A percentile compares a stretch with the other conserved stretches of the same genome.
Conservation (phyloP, 2,329 filamentous ascomycete genomes). For the Nothophaeocryptopus gaeumannii region DNA sequence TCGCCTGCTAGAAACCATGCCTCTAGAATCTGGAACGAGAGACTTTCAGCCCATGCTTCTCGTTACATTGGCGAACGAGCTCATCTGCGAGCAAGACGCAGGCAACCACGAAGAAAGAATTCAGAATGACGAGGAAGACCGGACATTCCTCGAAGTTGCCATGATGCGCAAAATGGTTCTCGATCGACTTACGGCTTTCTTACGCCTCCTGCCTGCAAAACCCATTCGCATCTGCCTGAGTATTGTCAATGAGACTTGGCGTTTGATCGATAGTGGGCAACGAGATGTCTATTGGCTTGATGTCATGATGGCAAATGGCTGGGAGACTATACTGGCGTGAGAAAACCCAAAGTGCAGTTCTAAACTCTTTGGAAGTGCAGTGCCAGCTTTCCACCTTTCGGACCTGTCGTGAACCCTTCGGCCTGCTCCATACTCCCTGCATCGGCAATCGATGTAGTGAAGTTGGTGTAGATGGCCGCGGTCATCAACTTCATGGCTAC, state of each 20-base stretch:
- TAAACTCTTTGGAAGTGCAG: constrained; percentile 2
- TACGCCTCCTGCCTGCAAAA: constrained; percentile 46
- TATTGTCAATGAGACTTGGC: constrained; percentile 54
- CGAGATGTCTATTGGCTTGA: constrained; percentile 56
- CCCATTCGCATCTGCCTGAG: constrained; percentile 51
- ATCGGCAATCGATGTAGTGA: constrained; percentile 40
- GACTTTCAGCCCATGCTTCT: constrained; percentile 56
- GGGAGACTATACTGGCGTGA: constrained; percentile 56
- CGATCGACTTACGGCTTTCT: constrained; percentile 16
- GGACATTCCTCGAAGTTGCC: constrained; percentile 17
- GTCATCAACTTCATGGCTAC: constrained; percentile 42
- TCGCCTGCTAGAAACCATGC: constrained; percentile 49
- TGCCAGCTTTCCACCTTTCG: constrained; percentile 28
- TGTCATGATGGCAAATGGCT: constrained; percentile 57
- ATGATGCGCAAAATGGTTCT: constrained; percentile 23
- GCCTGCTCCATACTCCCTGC: constrained; percentile 39
- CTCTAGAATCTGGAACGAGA: constrained; percentile 52
- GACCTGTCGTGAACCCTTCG: constrained; percentile 45
- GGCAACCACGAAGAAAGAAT: not conserved
- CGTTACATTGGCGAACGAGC: constrained; percentile 38
- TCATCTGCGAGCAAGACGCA: constrained; percentile 13
- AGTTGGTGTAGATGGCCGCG: constrained; percentile 66
- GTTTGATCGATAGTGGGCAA: constrained; percentile 47
- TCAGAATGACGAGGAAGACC: constrained; percentile 4
- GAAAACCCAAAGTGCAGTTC: not conserved